Evolutionary conservation across 495 filamentous ascomycete genomes (phyloP).

Genomic region (Penicillium crystallinum): DNA sequence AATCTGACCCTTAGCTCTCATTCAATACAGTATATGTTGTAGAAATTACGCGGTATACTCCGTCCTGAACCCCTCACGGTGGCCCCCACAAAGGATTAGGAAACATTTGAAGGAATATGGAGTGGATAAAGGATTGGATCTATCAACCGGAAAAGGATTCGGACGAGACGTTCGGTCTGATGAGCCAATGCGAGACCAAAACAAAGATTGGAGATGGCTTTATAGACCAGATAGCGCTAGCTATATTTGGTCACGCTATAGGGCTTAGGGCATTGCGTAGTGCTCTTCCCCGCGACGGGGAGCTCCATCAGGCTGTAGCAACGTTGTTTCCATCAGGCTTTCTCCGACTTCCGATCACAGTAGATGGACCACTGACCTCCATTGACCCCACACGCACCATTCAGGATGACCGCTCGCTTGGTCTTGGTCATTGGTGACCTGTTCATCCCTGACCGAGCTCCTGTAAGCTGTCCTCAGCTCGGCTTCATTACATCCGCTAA

Average conservation of each 20-base stretch:
- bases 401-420: constrained; percentile 68
- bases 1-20: neutral
- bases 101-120: constrained; percentile 1
- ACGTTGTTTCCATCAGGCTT: constrained; percentile 3
- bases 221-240: constrained; percentile 2
- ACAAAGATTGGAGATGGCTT: constrained; percentile 2
- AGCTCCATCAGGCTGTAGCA: constrained; percentile 21
- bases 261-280: constrained; percentile 28
- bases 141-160: constrained; percentile 2
- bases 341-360: constrained; percentile 15
- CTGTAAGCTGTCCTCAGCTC: constrained; percentile 44
- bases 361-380: constrained; percentile 26
- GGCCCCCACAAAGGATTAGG: constrained; percentile 13
- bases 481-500: constrained; percentile 16
- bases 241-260: constrained; percentile 7
- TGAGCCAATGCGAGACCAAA: constrained; percentile 10
- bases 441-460: constrained; percentile 93
- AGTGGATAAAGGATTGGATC: constrained; percentile 2
- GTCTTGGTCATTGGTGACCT: constrained; percentile 94
- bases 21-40: constrained; percentile 5
- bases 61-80: constrained; percentile 8
- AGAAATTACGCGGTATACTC: constrained; percentile 11
- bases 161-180: constrained; percentile 9
- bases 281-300: constrained; percentile 33
- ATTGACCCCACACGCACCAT: constrained; percentile 10